Evolutionary conservation across 2,329 filamentous ascomycete genomes (phyloP), one percentile per base, ranked within the genome.

Genomic region (Ophiosphaerella narmari): DNA sequence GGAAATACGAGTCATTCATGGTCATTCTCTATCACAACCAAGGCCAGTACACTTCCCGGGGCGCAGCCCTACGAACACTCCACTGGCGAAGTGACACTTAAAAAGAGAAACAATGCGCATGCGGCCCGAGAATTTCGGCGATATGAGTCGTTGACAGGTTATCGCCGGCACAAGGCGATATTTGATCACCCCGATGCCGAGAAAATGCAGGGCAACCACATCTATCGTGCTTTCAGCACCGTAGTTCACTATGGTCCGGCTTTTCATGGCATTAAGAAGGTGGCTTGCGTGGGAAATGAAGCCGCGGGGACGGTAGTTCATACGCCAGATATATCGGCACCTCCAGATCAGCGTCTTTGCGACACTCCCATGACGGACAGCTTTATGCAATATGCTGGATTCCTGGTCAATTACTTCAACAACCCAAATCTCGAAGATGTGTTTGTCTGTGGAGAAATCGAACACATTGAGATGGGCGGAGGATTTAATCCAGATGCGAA

Each of bases 201-300:
- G 32, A 68, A 71, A 5, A 60, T 63, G 13, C 61, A 67, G 35
- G 68, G 67, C 3, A 65, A 62, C 9, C 68, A 68, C 50, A 68
- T 78, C 12, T 79, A 79, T 58, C 54, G 58, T 11, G 59, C 64
- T 3, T 74, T 78, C 52, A 45, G 48, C 1, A 58, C 67, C 0
- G 57, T 76, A 9, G 71, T 78, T 9, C 59, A 72, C 35, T 77
- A 74, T 50, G 54, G 51, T 2, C 50, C 61, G 7, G 13, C 46
- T 7, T 77, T 70, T 54, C 67, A 52, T 0, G 71, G 72, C 0
- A 48, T 77, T 33, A 42, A 38, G 9, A 18, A 39, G 39, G 42
- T 11, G 14, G 57, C 2, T 39, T 43, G 7, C 12, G 42, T 24
- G 14, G 14, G 18, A 8, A 29, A 29, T 11, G 26, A 29, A 29